Base-by-base conservation (phyloP, 345 rosid genomes). In the Odontarrhena argentea region DNA sequence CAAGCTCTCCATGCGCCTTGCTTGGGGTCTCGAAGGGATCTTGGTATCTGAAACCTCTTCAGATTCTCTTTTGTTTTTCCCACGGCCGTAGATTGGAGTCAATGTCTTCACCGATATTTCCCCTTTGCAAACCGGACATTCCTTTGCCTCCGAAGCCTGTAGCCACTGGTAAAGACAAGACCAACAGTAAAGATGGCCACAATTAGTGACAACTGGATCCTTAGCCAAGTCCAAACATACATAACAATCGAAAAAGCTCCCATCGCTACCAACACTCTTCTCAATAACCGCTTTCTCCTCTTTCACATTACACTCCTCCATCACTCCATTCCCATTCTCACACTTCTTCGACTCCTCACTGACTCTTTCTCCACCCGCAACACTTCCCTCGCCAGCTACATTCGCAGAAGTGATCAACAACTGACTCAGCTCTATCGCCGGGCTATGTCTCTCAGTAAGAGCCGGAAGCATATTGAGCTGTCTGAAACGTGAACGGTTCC, bases 141-240 rank as follows among this genome's bases (percentile, higher is more conserved):
- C 98, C 60, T 90, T 93, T 3, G 90, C 87, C 71, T 86, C 91
- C 3, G 93, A 83, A 22, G 75, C 53, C 49, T 93, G 85, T 43
- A 90, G 78, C 97, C 92, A 87, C 5, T 68, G 83, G 74, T 91
- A 84, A 55, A 91, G 78, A 78, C 99, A 93, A 34, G 94, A 75
- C 99, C 99, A 91, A 67, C 98, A 93, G 77, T 77, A 93, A 67
- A 93, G 80, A 73, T 93, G 98, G 44, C 98, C 97, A 49, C 98
- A 93, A 55, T 84, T 84, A 0, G 98, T 90, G 2, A 93, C 87
- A 11, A 93, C 96, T 3, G 98, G 97, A 3, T 93, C 97, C 47
- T 74, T 81, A 6, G 91, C 81, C 74, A 84, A 67, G 37, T 93
- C 96, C 43, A 90, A 76, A 74, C 98, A 93, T 30, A 93, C 81